These are phyloP conservation scores for Heritiera fomes DNA, from an alignment of 345 rosid species.

Conservation along the genomic window DNA sequence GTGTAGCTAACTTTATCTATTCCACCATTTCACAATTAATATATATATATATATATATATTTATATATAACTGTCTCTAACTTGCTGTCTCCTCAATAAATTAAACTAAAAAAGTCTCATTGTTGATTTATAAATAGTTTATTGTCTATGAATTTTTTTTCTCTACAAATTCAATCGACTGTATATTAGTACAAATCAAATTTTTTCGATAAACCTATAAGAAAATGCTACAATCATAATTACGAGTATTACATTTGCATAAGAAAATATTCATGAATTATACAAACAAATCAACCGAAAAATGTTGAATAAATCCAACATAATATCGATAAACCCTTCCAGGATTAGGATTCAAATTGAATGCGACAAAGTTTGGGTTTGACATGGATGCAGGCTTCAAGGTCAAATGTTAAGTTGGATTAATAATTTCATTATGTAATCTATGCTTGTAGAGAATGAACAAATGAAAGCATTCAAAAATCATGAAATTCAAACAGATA, in stretches of 20 bases:
- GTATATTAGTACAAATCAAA: neutral
- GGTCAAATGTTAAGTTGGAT: slow-evolving; percentile 11
- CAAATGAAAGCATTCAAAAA: slow-evolving; percentile 13
- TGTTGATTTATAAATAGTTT: neutral
- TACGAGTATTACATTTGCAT: too few species aligned
- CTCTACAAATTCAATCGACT: neutral
- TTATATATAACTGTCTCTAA: neutral
- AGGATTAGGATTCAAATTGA: neutral
- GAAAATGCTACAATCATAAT: too few species aligned
- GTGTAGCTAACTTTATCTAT: slow-evolving; percentile 19
- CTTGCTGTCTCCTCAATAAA: slow-evolving; percentile 29
- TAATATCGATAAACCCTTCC: too few species aligned
- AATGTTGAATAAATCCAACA: too few species aligned
- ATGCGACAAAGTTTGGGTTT: slow-evolving; percentile 17
- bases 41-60: too few species aligned
- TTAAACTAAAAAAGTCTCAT: slow-evolving; percentile 8
- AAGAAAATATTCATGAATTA: too few species aligned
- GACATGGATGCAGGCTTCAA: slow-evolving; percentile 11
- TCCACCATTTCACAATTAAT: neutral
- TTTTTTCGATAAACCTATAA: too few species aligned
- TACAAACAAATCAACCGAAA: too few species aligned
- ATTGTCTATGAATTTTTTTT: neutral
- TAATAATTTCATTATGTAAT: neutral
- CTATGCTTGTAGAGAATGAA: neutral
- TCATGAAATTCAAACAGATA: neutral